Percentiles rank a stretch among this genome's conserved stretches.
phyloP scores from a whole-genome alignment of 805 yeast species.

The Candida tammaniensis region DNA sequence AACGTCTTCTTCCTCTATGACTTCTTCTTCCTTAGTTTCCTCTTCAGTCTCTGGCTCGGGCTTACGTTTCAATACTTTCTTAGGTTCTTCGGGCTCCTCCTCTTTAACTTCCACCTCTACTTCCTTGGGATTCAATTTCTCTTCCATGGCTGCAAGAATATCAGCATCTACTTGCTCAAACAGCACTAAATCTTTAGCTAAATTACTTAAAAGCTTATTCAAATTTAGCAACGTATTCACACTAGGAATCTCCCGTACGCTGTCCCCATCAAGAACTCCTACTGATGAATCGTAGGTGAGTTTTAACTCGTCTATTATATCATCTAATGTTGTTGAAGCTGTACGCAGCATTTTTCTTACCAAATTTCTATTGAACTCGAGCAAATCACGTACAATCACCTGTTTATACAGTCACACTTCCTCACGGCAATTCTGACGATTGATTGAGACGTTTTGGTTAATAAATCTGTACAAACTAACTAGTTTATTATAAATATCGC shows the following conservation, averaged over 20 bases:
- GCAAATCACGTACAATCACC: no score
- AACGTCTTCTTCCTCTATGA: neutral
- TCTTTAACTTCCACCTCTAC: constrained; percentile 9
- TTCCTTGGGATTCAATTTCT: constrained; percentile 7
- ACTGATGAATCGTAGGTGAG: constrained; percentile 56
- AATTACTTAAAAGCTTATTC: constrained; percentile 38
- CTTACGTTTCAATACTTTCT: neutral
- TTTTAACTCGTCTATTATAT: constrained; percentile 50
- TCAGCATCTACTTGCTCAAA: constrained; percentile 28
- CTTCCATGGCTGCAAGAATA: constrained; percentile 8
- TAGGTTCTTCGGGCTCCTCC: constrained; percentile 3
- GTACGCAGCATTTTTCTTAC: no score
- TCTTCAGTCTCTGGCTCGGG: neutral
- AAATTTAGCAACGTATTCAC: constrained; percentile 45
- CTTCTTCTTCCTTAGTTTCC: constrained; percentile 1
- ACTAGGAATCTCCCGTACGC: constrained; percentile 39
- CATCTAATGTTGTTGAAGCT: constrained; percentile 43
- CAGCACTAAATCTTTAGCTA: constrained; percentile 36
- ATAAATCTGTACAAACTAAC: no score
- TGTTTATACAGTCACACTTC: no score
- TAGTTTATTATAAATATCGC: no score
- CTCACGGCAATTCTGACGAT: no score
- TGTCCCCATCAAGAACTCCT: constrained; percentile 62
- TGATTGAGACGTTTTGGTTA: no score
- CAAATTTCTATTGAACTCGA: no score